phyloP scores from a whole-genome alignment of 148 eudicot genomes.

The Rhododendron ovatum region DNA sequence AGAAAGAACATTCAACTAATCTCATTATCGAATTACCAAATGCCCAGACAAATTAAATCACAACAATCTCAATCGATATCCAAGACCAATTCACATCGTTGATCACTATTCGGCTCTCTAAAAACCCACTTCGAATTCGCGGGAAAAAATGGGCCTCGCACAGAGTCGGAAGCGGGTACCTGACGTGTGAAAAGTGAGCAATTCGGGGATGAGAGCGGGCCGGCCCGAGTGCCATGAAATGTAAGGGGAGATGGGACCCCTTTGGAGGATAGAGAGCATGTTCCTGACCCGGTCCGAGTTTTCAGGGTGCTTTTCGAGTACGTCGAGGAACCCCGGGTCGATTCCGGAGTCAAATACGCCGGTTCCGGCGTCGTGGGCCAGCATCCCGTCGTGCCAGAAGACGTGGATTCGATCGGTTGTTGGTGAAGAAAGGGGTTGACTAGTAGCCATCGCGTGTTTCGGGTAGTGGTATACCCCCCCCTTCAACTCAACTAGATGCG shows the following conservation, averaged over 20 bases:
- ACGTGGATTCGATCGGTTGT: slow-evolving; percentile 36
- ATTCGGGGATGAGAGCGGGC: slow-evolving; percentile 55
- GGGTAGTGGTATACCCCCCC: neutral
- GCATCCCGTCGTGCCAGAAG: slow-evolving; percentile 91
- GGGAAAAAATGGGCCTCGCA: neutral
- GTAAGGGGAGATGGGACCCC: slow-evolving; percentile 74
- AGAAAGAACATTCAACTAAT: too few relatives aligned
- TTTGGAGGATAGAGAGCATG: slow-evolving; percentile 75
- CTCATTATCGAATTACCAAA: too few relatives aligned
- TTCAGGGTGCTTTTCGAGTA: slow-evolving; percentile 86
- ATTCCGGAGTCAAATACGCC: slow-evolving; percentile 71
- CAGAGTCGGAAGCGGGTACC: slow-evolving; percentile 29
- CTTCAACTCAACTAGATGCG: neutral
- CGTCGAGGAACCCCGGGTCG: slow-evolving; percentile 84
- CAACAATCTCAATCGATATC: too few relatives aligned
- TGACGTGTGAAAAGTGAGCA: slow-evolving; percentile 68
- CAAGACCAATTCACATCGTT: too few relatives aligned
- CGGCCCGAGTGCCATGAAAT: slow-evolving; percentile 69
- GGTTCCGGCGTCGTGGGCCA: slow-evolving; percentile 56
- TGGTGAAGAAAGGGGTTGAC: neutral
- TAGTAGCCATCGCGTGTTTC: neutral
- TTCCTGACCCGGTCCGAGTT: slow-evolving; percentile 68
- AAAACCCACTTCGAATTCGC: neutral
- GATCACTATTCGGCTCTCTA: too few relatives aligned
- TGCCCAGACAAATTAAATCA: too few relatives aligned